These are phyloP conservation scores for Sugiyamaella paludigena DNA, from an alignment of 1,139 yeast species.

Conservation along the genomic window DNA sequence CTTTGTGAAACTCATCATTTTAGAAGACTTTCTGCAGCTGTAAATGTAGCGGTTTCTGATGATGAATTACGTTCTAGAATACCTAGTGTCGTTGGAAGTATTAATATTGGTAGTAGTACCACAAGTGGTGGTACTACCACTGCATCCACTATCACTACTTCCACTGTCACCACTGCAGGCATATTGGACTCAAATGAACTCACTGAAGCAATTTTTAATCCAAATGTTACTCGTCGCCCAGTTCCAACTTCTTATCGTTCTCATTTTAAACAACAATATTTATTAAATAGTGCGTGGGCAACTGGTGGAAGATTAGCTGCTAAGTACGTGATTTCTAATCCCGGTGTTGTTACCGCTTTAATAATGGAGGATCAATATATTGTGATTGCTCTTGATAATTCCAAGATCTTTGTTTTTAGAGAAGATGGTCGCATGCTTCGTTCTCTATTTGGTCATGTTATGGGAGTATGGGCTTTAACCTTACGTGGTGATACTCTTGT, in stretches of 20 bases:
- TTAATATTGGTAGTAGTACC: not conserved
- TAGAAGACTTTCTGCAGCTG: conserved; percentile 41
- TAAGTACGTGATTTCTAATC: conserved; percentile 29
- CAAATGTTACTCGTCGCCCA: conserved; percentile 35
- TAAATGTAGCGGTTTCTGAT: conserved; percentile 23
- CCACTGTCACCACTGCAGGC: too few species aligned
- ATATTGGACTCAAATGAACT: conserved; percentile 21
- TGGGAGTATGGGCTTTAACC: conserved; percentile 97
- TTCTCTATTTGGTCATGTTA: conserved; percentile 83
- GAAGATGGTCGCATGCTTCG: conserved; percentile 69
- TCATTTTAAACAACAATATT: conserved; percentile 44
- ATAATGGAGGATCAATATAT: conserved; percentile 40
- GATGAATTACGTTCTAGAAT: conserved; percentile 19
- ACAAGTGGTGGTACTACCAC: not conserved
- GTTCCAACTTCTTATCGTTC: conserved; percentile 41
- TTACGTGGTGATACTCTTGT: conserved; percentile 75
- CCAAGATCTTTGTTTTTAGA: conserved; percentile 43
- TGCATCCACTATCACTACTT: too few species aligned
- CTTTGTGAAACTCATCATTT: conserved; percentile 42
- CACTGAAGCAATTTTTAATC: conserved; percentile 38
- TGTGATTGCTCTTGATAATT: conserved; percentile 44
- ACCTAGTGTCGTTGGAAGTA: conserved; percentile 19
- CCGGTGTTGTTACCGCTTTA: conserved; percentile 42
- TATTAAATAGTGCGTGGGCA: conserved; percentile 43
- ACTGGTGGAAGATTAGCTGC: conserved; percentile 44